Evolutionary conservation across 2,329 filamentous ascomycete species (phyloP).

Genomic region (Cercospora sp.): DNA sequence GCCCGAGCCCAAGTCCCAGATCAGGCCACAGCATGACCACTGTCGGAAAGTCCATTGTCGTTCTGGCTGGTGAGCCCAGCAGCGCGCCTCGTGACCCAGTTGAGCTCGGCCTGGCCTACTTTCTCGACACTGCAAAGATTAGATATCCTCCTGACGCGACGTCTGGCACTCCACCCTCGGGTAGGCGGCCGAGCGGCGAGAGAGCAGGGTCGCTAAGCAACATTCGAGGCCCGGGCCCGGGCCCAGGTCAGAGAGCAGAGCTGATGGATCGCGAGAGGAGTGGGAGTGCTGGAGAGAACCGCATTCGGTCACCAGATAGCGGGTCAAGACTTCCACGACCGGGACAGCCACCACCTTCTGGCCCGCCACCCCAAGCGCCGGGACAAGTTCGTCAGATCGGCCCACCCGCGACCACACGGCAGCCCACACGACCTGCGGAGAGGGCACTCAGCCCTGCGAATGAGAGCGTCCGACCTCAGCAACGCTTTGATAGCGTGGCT

Average conservation of each 20-base stretch:
- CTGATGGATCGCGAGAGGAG: constrained; percentile 34
- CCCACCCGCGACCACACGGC: constrained; percentile 28
- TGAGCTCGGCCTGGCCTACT: constrained; percentile 85
- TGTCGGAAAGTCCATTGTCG: constrained; percentile 86
- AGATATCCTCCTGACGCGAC: constrained; percentile 73
- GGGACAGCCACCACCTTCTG: constrained; percentile 60
- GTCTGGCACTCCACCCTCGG: constrained; percentile 33
- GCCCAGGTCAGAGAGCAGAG: constrained; percentile 26
- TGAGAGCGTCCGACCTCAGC: constrained; percentile 33
- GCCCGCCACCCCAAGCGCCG: constrained; percentile 65
- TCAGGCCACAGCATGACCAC: constrained; percentile 98
- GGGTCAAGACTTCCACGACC: constrained; percentile 43
- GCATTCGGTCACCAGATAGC: constrained; percentile 29
- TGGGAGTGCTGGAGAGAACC: constrained; percentile 28
- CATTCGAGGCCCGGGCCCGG: constrained; percentile 25
- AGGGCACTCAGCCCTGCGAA: constrained; percentile 34
- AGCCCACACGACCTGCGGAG: constrained; percentile 35
- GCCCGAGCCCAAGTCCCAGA: constrained; percentile 85
- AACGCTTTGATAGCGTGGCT: constrained; percentile 29
- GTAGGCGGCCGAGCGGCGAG: constrained; percentile 38
- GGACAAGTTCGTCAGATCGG: constrained; percentile 50
- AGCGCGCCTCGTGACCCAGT: constrained; percentile 76
- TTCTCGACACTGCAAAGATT: constrained; percentile 94
- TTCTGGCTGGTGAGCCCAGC: constrained; percentile 91
- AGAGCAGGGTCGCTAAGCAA: constrained; percentile 20